phyloP scores from a whole-genome alignment of 148 eudicot species.

The Salicornia ramosissima region DNA sequence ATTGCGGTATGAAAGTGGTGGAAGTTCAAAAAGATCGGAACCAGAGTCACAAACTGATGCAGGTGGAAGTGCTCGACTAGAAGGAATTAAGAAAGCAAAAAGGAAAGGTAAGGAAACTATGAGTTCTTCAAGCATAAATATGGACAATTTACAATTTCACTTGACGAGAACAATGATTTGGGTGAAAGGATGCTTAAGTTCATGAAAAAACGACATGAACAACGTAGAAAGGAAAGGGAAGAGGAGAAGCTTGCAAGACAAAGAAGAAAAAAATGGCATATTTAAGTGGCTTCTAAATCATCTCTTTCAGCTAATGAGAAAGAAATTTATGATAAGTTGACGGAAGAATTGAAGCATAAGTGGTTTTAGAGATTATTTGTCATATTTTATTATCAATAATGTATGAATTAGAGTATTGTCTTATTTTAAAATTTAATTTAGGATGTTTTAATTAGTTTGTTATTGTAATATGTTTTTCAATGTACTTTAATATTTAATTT shows the following conservation, averaged over 20 bases:
- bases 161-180: neutral
- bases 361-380: too few relatives aligned
- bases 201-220: neutral
- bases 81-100: neutral
- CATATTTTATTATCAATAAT: too few relatives aligned
- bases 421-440: too few relatives aligned
- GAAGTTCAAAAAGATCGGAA: neutral
- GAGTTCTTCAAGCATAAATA: neutral
- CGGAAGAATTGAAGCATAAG: constrained; percentile 1
- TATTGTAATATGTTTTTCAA: too few relatives aligned
- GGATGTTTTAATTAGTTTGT: too few relatives aligned
- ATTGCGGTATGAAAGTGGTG: neutral
- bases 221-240: neutral
- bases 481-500: too few relatives aligned
- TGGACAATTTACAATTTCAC: neutral
- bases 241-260: constrained; percentile 4
- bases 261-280: neutral
- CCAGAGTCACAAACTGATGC: neutral
- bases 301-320: neutral
- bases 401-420: too few relatives aligned
- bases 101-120: neutral
- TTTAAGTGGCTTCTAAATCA: neutral
- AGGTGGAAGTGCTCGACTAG: neutral
- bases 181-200: neutral
- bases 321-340: constrained; percentile 15